Evolutionary conservation across 2,329 filamentous ascomycete genomes (phyloP).

Genomic region (Colletotrichum limetticola): DNA sequence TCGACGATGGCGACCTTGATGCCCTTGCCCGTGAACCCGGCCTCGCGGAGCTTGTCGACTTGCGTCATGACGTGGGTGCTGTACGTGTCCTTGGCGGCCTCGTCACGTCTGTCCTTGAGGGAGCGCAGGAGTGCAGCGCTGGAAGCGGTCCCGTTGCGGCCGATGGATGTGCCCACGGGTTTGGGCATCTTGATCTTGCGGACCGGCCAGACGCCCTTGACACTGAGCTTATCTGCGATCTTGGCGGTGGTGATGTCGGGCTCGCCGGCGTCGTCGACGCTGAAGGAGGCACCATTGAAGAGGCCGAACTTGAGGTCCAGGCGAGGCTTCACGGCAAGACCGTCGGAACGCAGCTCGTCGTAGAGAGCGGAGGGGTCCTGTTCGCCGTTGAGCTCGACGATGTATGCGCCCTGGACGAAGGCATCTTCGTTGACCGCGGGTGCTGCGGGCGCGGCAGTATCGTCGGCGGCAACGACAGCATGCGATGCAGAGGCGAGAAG

Average conservation of each 20-base stretch:
- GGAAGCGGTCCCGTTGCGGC: slow-evolving; percentile 33
- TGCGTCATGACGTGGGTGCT: slow-evolving; percentile 46
- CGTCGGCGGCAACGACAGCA: background rate
- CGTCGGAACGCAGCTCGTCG: slow-evolving; percentile 33
- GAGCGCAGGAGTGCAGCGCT: slow-evolving; percentile 17
- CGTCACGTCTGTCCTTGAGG: slow-evolving; percentile 1
- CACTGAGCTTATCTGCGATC: slow-evolving; percentile 38
- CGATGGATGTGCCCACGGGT: slow-evolving; percentile 29
- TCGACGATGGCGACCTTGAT: slow-evolving; percentile 55
- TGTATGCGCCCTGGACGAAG: slow-evolving; percentile 39
- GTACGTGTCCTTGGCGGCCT: slow-evolving; percentile 26
- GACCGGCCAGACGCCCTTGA: slow-evolving; percentile 46
- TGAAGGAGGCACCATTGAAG: slow-evolving; percentile 42
- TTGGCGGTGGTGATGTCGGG: slow-evolving; percentile 37
- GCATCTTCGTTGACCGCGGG: slow-evolving; percentile 5
- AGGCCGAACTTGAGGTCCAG: slow-evolving; percentile 38
- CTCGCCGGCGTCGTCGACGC: slow-evolving; percentile 40
- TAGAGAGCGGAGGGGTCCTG: slow-evolving; percentile 34
- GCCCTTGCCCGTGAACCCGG: slow-evolving; percentile 57
- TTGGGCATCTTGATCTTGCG: slow-evolving; percentile 37
- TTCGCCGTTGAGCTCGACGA: slow-evolving; percentile 40
- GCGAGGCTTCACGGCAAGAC: slow-evolving; percentile 36
- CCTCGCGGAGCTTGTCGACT: slow-evolving; percentile 52
- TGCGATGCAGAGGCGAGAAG: slow-evolving; percentile 9
- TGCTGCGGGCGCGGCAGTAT: background rate